phyloP scores from a whole-genome alignment of 345 rosid species.

The Hibiscus tridactylites region DNA sequence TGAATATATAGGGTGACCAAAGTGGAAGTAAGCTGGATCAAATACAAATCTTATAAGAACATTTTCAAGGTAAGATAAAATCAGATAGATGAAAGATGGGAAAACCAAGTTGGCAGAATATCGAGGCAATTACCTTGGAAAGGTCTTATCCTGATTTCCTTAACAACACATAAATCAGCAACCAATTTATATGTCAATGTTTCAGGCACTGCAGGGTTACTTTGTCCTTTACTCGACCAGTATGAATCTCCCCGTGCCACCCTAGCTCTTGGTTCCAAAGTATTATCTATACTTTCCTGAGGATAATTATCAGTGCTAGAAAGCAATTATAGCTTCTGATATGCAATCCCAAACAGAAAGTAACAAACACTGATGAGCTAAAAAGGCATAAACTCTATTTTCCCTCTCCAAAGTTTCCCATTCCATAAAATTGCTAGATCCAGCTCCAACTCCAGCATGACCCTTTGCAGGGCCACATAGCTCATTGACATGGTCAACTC shows the following conservation, averaged over 20 bases:
- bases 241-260: conserved; percentile 48
- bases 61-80: neutral
- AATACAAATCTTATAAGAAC: neutral
- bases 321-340: conserved; percentile 57
- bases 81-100: neutral
- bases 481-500: conserved; percentile 43
- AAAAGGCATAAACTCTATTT: conserved; percentile 59
- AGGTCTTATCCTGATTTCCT: conserved; percentile 67
- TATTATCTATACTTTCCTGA: conserved; percentile 61
- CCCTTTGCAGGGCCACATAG: conserved; percentile 4
- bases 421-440: conserved; percentile 37
- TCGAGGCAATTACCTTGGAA: conserved; percentile 48
- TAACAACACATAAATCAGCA: conserved; percentile 58
- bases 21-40: conserved; percentile 67
- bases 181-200: conserved; percentile 57
- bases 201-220: conserved; percentile 64
- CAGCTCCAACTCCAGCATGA: conserved; percentile 45
- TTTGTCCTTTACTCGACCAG: conserved; percentile 91
- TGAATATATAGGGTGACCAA: conserved; percentile 69
- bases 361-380: conserved; percentile 39
- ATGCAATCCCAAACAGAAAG: conserved; percentile 40
- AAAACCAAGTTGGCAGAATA: neutral
- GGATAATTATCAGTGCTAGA: conserved; percentile 92
- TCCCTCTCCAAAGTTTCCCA: conserved; percentile 46
- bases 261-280: conserved; percentile 47